These are phyloP conservation scores for Ogataea angusta DNA, from an alignment of 805 yeast species.

Conservation along the genomic window DNA sequence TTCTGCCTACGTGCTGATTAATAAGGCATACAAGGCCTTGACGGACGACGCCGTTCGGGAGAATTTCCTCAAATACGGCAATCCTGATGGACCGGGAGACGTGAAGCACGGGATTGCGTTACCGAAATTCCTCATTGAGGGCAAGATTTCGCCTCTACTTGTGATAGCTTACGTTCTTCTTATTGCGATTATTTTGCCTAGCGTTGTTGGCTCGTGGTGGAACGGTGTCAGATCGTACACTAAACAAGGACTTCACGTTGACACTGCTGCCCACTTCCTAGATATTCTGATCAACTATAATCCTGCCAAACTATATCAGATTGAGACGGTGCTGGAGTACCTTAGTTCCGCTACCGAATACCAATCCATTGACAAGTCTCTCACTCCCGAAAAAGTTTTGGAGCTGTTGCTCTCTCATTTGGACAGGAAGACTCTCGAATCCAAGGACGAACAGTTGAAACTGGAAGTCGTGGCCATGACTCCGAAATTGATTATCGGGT, in stretches of 20 bases:
- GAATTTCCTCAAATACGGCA: conserved; percentile 84
- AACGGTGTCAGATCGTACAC: conserved; percentile 72
- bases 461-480: conserved; percentile 58
- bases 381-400: conserved; percentile 46
- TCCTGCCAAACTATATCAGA: conserved; percentile 63
- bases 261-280: conserved; percentile 77
- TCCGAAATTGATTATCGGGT: conserved; percentile 64
- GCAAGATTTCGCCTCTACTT: conserved; percentile 64
- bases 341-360: conserved; percentile 69
- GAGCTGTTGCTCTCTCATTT: conserved; percentile 56
- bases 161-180: conserved; percentile 60
- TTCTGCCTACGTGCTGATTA: conserved; percentile 72
- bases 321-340: conserved; percentile 55
- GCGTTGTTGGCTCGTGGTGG: conserved; percentile 90
- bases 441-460: conserved; percentile 40
- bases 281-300: conserved; percentile 69
- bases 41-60: conserved; percentile 85
- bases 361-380: conserved; percentile 37
- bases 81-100: conserved; percentile 97
- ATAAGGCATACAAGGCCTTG: conserved; percentile 90
- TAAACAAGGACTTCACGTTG: conserved; percentile 74
- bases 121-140: conserved; percentile 87
- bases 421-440: conserved; percentile 41
- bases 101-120: conserved; percentile 90
- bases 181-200: conserved; percentile 78